phyloP scores from a whole-genome alignment of 1,139 yeast species.

The Blastobotrys persicus region DNA sequence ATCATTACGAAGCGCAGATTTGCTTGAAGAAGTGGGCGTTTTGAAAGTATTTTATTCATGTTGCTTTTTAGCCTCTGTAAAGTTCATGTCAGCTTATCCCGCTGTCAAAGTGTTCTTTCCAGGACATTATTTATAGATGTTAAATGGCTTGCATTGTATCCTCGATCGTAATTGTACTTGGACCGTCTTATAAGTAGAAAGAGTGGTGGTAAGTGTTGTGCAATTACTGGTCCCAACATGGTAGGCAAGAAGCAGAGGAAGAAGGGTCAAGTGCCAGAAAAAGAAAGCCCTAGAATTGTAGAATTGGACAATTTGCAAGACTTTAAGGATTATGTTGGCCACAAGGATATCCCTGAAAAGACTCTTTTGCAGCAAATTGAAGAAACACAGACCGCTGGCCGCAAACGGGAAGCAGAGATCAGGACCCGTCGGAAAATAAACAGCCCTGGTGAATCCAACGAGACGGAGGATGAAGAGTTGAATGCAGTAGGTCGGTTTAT shows the following conservation, averaged over 20 bases:
- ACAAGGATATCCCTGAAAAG: slow-evolving; percentile 27
- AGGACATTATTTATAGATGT: no score
- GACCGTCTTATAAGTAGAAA: no score
- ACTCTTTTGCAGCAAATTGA: slow-evolving; percentile 34
- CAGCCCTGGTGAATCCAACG: slow-evolving; percentile 6
- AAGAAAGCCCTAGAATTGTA: slow-evolving; percentile 23
- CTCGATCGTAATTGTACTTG: no score
- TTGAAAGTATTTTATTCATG: no score
- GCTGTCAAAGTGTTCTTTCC: no score
- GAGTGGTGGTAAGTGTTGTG: no score
- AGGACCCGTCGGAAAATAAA: slow-evolving; percentile 2
- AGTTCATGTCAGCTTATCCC: no score
- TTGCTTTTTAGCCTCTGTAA: no score
- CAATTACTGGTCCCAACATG: slow-evolving; percentile 2
- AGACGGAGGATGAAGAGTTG: slow-evolving; percentile 27
- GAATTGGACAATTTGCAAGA: slow-evolving; percentile 26
- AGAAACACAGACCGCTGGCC: slow-evolving; percentile 22
- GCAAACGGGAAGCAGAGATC: slow-evolving; percentile 4
- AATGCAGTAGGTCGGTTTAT: slow-evolving; percentile 27
- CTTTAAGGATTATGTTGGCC: slow-evolving; percentile 25
- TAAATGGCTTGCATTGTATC: no score
- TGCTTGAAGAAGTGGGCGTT: no score
- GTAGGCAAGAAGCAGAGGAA: slow-evolving; percentile 10
- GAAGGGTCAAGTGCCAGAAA: not conserved
- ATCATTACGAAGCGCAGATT: no score